phyloP scores from a whole-genome alignment of 2,329 filamentous ascomycete genomes.

The Neofusicoccum sp. region DNA sequence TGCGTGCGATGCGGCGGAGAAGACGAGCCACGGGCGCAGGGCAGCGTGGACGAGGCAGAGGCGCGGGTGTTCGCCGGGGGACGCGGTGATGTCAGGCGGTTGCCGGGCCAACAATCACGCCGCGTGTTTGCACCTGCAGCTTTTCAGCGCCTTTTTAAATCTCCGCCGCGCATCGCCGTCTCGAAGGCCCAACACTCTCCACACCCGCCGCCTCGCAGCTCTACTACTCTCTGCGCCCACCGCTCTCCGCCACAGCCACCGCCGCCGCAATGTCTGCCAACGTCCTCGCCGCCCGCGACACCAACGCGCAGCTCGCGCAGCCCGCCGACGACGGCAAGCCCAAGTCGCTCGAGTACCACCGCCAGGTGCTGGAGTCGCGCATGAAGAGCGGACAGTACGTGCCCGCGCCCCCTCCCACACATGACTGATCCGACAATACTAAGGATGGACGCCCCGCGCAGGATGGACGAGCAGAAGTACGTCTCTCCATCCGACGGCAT shows the following conservation, averaged over 20 bases:
- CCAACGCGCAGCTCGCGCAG: constrained; percentile 51
- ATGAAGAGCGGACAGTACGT: constrained; percentile 66
- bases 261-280: constrained; percentile 53
- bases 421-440: constrained; percentile 10
- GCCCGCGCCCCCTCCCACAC: neutral
- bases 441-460: constrained; percentile 5
- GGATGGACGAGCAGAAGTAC: constrained; percentile 49
- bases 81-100: neutral
- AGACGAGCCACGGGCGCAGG: neutral
- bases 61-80: too few relatives aligned
- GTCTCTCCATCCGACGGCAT: constrained; percentile 85
- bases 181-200: neutral
- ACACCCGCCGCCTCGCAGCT: neutral
- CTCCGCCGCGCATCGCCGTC: neutral
- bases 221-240: neutral
- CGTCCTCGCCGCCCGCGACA: constrained; percentile 65
- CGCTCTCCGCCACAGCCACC: constrained; percentile 5
- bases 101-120: neutral
- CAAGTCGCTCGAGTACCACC: constrained; percentile 67
- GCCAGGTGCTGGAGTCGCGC: constrained; percentile 71
- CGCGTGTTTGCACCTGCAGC: neutral
- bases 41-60: neutral
- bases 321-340: constrained; percentile 39
- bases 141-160: neutral
- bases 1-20: too few relatives aligned